Percentiles rank a stretch among this genome's conserved stretches.
phyloP scores from a whole-genome alignment of 2,329 filamentous ascomycete species.

The Biscogniauxia marginata region DNA sequence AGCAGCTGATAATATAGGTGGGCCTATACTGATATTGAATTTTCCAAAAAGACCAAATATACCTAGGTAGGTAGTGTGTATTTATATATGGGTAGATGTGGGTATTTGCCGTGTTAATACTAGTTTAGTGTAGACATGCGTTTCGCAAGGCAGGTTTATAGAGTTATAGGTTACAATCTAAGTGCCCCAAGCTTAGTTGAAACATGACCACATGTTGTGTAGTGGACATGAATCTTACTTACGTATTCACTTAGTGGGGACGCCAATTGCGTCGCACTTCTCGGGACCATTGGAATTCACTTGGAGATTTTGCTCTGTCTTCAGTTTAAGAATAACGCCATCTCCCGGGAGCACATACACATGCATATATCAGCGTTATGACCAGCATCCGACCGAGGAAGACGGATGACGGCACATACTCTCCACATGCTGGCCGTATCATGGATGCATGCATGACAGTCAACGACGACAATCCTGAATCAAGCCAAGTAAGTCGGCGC shows the following conservation, averaged over 20 bases:
- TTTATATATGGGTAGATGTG: too few relatives aligned
- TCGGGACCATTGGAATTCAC: too few relatives aligned
- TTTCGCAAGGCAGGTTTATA: not conserved
- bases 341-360: not conserved
- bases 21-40: not conserved
- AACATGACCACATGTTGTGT: not conserved
- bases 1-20: not conserved
- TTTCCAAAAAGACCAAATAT: too few relatives aligned
- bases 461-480: not conserved
- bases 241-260: not conserved
- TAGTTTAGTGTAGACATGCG: not conserved
- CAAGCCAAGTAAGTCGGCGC: not conserved
- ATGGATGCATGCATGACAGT: not conserved
- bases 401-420: not conserved
- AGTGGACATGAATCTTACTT: not conserved
- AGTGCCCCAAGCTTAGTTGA: not conserved
- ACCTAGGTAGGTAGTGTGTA: too few relatives aligned
- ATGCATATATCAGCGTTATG: not conserved
- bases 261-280: not conserved
- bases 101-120: too few relatives aligned
- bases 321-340: not conserved
- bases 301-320: too few relatives aligned
- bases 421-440: not conserved
- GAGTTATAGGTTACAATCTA: not conserved
- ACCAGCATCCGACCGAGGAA: not conserved